Base-by-base conservation (phyloP, 2,329 filamentous ascomycete species). In the Fonsecaea multimorphosa region DNA sequence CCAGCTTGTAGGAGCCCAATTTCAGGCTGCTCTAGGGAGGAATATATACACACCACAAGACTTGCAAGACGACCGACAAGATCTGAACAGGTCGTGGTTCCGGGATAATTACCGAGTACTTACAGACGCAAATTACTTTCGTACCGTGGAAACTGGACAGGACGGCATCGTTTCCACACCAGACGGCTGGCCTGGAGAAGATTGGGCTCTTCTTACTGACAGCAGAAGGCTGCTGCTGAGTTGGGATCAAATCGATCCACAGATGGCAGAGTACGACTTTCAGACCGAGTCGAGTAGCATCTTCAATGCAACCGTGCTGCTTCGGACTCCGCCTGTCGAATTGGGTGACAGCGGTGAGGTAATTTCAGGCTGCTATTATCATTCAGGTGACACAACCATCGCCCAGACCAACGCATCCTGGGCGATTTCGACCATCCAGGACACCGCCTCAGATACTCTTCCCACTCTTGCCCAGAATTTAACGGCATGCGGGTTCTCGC, bases 111-210 rank as follows among this genome's bases (percentile, higher is more conserved):
- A 60, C 59, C 53, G 55, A 7, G 44, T 46, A 29, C 12, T 14
- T 9, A 69, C 65, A 24, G 67, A 69, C 22, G 69, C 75, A 2
- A 80, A 82, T 27, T 90, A 88, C 70, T 87, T 85, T 64, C 77
- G 77, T 5, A 78, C 79, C 0, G 49, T 40, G 14, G 31, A 58
- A 11, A 44, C 40, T 7, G 53, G 19, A 12, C 11, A 38, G 22
- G 72, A 81, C 8, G 72, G 75, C 31, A 70, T 78, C 46, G 55
- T 70, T 11, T 54, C 58, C 22, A 89, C 87, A 0, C 73, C 79
- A 0, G 81, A 87, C 75, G 88, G 88, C 11, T 90, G 88, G 88
- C 88, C 88, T 0, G 84, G 82, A n/a, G 83, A 86, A 69, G 80
- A 82, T 22, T 87, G 82, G 69, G 75, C 89, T 36, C 85, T 87